phyloP scores from a whole-genome alignment of 352 stramenopile species.

The Pythium plurisporium region DNA sequence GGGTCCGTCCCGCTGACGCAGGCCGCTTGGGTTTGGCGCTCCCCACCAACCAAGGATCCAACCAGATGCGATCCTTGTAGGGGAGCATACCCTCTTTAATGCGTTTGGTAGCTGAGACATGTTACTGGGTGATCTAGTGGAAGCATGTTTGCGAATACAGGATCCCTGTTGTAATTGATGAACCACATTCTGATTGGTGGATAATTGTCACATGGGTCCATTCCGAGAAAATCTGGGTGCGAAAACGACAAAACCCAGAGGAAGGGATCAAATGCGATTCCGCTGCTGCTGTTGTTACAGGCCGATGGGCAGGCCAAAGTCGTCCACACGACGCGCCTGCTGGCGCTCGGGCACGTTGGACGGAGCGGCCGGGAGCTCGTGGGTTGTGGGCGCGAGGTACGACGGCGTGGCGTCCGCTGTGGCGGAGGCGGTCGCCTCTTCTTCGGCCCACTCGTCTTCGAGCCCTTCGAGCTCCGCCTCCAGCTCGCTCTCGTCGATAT shows the following conservation, averaged over 20 bases:
- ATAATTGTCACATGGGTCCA: conserved; percentile 19
- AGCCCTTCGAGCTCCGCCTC: conserved; percentile 93
- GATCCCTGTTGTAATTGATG: conserved; percentile 1
- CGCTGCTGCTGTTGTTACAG: no score
- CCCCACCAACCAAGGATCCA: conserved; percentile 29
- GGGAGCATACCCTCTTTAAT: no score
- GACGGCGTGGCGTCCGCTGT: conserved; percentile 48
- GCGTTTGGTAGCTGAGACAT: no score
- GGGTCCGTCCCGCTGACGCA: conserved; percentile 11
- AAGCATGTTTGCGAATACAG: no score
- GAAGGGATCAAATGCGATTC: no score
- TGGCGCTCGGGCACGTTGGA: conserved; percentile 36
- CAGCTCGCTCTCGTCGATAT: conserved; percentile 94
- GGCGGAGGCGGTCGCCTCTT: conserved; percentile 47
- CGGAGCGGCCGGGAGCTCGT: conserved; percentile 56
- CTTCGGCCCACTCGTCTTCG: conserved; percentile 90
- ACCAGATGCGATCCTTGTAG: conserved; percentile 19
- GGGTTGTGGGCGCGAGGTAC: conserved; percentile 49
- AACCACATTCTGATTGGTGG: conserved; percentile 2
- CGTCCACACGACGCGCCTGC: conserved; percentile 41
- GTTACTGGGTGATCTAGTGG: no score
- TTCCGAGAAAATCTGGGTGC: no score
- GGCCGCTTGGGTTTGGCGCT: conserved; percentile 1
- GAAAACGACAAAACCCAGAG: conserved; percentile 5
- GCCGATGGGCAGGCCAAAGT: conserved; percentile 68